Percentiles rank a stretch among this genome's conserved stretches.
phyloP scores from a whole-genome alignment of 306 rosid genomes.

The Rosa rugosa region DNA sequence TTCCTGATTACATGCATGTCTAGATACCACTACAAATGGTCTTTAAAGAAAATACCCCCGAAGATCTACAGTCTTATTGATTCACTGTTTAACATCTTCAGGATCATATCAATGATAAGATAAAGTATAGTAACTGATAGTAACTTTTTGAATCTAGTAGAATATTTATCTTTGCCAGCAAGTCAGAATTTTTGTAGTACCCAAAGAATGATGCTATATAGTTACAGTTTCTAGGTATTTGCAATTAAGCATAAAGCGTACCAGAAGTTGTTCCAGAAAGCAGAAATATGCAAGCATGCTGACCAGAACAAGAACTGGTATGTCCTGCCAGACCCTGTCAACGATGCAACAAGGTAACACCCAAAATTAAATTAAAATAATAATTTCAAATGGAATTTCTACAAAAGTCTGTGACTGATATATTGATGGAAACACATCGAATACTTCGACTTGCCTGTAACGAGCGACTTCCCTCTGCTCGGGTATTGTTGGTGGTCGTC shows the following conservation, averaged over 20 bases:
- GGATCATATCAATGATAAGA: neutral
- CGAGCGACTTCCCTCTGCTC: constrained; percentile 41
- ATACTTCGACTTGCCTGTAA: constrained; percentile 56
- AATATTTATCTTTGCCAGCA: neutral
- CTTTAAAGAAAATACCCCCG: neutral
- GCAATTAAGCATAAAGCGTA: constrained; percentile 35
- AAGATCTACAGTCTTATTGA: neutral
- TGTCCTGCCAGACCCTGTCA: constrained; percentile 79
- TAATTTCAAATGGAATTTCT: neutral
- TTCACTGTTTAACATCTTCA: neutral
- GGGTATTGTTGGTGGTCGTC: constrained; percentile 35
- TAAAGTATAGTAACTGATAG: neutral
- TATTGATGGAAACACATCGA: neutral
- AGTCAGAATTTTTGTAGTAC: neutral
- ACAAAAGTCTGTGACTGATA: neutral
- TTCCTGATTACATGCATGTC: constrained; percentile 1
- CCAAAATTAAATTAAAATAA: neutral
- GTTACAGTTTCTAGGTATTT: neutral
- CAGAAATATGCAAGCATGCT: constrained; percentile 96
- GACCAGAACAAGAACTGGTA: constrained; percentile 74
- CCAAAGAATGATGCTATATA: neutral
- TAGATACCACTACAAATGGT: neutral
- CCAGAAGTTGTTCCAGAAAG: constrained; percentile 93
- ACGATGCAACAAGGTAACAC: constrained; percentile 23
- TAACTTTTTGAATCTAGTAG: neutral